phyloP scores from a whole-genome alignment of 139 green algal genomes.

The Chlamydomonas incerta region DNA sequence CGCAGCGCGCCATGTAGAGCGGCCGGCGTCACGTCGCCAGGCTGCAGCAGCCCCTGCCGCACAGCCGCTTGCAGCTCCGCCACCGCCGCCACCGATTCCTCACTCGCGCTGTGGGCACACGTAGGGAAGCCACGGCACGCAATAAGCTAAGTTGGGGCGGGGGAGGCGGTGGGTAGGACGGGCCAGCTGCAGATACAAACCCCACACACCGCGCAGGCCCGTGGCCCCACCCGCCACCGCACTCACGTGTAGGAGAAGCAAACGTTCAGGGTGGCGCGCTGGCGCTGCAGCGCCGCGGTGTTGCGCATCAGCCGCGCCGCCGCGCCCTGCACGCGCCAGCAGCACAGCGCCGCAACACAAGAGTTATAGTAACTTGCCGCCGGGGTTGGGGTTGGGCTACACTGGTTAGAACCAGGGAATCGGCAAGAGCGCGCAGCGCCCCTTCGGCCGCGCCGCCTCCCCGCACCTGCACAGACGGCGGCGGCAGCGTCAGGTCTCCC shows the following conservation, averaged over 20 bases:
- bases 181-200: too few relatives aligned
- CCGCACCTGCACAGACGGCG: conserved; percentile 58
- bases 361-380: too few relatives aligned
- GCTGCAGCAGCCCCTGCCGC: conserved; percentile 22
- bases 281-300: conserved; percentile 55
- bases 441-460: too few relatives aligned
- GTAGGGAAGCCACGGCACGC: too few relatives aligned
- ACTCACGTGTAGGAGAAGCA: conserved; percentile 92
- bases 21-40: conserved; percentile 47
- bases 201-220: too few relatives aligned
- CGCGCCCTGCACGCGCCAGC: conserved; percentile 52
- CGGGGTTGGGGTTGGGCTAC: too few relatives aligned
- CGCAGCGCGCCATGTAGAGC: conserved; percentile 61
- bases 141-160: too few relatives aligned
- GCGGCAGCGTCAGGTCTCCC: conserved; percentile 82
- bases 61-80: conserved; percentile 43
- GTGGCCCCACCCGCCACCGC: too few relatives aligned
- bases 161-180: not conserved
- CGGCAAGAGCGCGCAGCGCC: too few relatives aligned
- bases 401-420: too few relatives aligned
- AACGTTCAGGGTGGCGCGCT: conserved; percentile 84
- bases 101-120: conserved; percentile 58
- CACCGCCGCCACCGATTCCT: conserved; percentile 75
- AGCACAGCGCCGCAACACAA: too few relatives aligned
- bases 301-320: conserved; percentile 77